Conservation (phyloP, 768 basidiomycete genomes). For the Russula brevipes region DNA sequence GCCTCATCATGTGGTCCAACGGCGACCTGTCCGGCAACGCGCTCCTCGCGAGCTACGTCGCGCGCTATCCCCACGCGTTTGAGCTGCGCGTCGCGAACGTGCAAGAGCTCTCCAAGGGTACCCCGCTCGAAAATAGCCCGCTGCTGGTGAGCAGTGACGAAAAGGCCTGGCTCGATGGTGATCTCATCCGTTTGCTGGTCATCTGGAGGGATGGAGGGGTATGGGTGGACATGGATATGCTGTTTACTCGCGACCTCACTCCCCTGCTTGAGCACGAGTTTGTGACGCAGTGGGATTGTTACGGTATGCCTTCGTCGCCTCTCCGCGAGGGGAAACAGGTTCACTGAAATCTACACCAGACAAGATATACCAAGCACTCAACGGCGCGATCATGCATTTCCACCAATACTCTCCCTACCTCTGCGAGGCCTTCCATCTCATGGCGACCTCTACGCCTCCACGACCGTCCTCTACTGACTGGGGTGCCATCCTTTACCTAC, state of each 20-base stretch:
- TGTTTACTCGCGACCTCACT: slow-evolving; percentile 80
- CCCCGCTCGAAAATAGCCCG: slow-evolving; percentile 62
- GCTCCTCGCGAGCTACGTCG: slow-evolving; percentile 56
- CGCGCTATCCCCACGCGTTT: slow-evolving; percentile 64
- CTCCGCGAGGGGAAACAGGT: no score
- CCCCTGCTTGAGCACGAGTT: slow-evolving; percentile 93
- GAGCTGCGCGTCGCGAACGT: slow-evolving; percentile 68
- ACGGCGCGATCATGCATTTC: slow-evolving; percentile 95
- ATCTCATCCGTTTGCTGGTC: slow-evolving; percentile 81
- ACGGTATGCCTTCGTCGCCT: slow-evolving; percentile 50
- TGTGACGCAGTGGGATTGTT: slow-evolving; percentile 98
- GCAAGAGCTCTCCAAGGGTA: slow-evolving; percentile 60
- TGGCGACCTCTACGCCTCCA: slow-evolving; percentile 70
- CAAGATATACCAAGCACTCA: slow-evolving; percentile 39
- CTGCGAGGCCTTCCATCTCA: slow-evolving; percentile 84
- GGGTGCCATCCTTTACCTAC: slow-evolving; percentile 88
- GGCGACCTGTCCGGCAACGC: slow-evolving; percentile 57
- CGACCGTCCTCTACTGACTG: slow-evolving; percentile 82
- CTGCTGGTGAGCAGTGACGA: slow-evolving; percentile 59
- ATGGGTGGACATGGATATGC: slow-evolving; percentile 97
- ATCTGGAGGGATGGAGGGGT: slow-evolving; percentile 89
- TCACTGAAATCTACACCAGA: slow-evolving; percentile 12
- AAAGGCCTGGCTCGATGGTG: slow-evolving; percentile 93
- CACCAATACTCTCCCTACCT: slow-evolving; percentile 87
- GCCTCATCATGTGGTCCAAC: slow-evolving; percentile 89